These are phyloP conservation scores for Penicillium sp. DNA, from an alignment of 2,329 filamentous ascomycete genomes.

Conservation along the genomic window DNA sequence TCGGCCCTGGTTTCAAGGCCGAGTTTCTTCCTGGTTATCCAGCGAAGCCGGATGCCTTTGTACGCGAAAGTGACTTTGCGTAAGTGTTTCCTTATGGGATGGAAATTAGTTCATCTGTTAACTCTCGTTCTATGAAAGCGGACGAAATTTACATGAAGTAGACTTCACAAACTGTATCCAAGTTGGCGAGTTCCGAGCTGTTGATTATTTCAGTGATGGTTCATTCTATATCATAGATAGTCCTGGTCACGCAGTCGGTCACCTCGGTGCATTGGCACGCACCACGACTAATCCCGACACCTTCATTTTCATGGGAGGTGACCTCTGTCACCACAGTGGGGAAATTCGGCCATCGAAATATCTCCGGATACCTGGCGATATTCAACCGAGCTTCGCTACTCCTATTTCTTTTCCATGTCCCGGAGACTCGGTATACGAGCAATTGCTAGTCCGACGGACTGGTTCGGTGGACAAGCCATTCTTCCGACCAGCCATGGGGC, in stretches of 20 bases:
- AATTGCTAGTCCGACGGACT: not conserved
- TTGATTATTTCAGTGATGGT: conserved; percentile 47
- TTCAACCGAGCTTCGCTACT: not conserved
- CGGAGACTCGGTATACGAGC: conserved; percentile 4
- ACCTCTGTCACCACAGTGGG: conserved; percentile 48
- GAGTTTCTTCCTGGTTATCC: conserved; percentile 49
- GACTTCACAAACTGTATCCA: conserved; percentile 10
- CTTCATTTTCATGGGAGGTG: conserved; percentile 55
- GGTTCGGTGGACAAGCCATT: not conserved
- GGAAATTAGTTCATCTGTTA: no score
- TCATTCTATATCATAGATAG: conserved; percentile 42
- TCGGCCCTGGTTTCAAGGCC: conserved; percentile 50
- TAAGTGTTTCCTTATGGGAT: conserved; percentile 8
- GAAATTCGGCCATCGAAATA: conserved; percentile 49
- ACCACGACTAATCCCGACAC: conserved; percentile 34
- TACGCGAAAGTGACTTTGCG: conserved; percentile 47
- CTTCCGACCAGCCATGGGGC: conserved; percentile 1
- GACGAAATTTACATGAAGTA: conserved; percentile 27
- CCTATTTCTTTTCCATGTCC: conserved; percentile 31
- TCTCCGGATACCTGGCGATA: conserved; percentile 22
- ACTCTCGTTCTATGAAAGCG: not conserved
- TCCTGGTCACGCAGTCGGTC: conserved; percentile 48
- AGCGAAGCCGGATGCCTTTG: conserved; percentile 37
- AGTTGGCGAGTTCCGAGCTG: conserved; percentile 36
- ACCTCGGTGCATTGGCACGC: conserved; percentile 48